Base-by-base conservation (phyloP, 345 rosid species). In the Aurinia saxatilis region DNA sequence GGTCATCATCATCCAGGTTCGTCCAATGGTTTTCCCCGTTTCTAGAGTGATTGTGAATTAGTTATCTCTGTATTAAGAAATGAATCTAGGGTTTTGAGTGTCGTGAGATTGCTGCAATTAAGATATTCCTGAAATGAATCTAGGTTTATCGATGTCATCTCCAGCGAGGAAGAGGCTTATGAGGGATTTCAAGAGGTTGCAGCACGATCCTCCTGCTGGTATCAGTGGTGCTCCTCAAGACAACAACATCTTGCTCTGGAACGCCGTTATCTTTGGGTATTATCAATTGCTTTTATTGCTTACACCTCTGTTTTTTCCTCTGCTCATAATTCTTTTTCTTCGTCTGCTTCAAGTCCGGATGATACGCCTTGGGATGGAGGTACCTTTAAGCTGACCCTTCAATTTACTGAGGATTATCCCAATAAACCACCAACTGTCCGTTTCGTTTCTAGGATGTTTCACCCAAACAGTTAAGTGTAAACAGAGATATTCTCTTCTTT, bases 331-430 rank as follows among this genome's bases (percentile, higher is more conserved):
- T 18, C 33, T 5, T 23, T 23, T 23, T 23, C 0, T 5, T 57
- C 19, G 8, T 55, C 21, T 42, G 58, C 13, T 57, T 71, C 37
- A n/a, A 80, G 86, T 65, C 83, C 81, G 16, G 83, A 81, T 70
- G 86, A 81, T 47, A 81, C 81, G 10, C 86, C 86, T 25, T 81
- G 86, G 81, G 81, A 81, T 49, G 81, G 86, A 79, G 86, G 86
- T 63, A 82, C 82, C 52, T 80, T 82, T 59, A 80, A 78, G 66
- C 46, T 82, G 75, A 74, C 82, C 0, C 84, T 82, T 69, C 87
- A 80, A 61, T 82, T 82, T 61, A 27, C 77, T 0, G 87, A 82
- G 68, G 84, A 82, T 64, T 82, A 80, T 74, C 87, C 87, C 21
- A 82, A 82, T 50, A 82, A 80, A 61, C 84, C 84, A 48, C 87